These are phyloP conservation scores for Russula virescens DNA, from an alignment of 768 basidiomycete species.

Conservation along the genomic window DNA sequence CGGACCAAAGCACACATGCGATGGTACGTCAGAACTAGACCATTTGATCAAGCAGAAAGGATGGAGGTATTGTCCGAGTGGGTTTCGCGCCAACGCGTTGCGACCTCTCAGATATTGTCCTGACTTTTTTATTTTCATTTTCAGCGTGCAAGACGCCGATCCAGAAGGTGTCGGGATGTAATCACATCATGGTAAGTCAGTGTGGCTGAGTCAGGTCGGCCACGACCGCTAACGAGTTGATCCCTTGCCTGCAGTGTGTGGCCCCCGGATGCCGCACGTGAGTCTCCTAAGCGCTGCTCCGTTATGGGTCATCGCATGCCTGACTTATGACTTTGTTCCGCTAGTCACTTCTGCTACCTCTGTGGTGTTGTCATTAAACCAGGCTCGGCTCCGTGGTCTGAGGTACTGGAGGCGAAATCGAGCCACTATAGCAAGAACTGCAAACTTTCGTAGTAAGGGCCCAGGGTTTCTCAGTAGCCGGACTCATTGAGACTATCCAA, in stretches of 20 bases:
- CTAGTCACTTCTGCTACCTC: slow-evolving; percentile 47
- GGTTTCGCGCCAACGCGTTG: neutral
- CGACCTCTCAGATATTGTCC: neutral
- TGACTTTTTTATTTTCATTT: neutral
- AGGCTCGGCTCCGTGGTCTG: no score
- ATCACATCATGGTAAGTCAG: slow-evolving; percentile 51
- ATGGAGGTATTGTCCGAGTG: slow-evolving; percentile 34
- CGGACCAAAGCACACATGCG: slow-evolving; percentile 30
- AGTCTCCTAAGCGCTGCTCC: neutral
- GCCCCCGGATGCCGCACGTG: slow-evolving; percentile 50
- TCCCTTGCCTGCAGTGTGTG: slow-evolving; percentile 37
- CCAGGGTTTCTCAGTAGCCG: no score
- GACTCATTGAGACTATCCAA: no score
- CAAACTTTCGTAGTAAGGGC: no score
- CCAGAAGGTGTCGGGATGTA: slow-evolving; percentile 49
- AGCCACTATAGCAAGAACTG: no score
- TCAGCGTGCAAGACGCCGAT: slow-evolving; percentile 45
- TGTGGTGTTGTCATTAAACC: slow-evolving; percentile 48
- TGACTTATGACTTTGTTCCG: neutral
- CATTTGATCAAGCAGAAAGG: slow-evolving; percentile 30
- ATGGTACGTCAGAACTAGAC: slow-evolving; percentile 33
- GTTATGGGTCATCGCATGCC: neutral
- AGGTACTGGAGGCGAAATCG: no score
- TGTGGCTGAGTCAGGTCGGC: neutral
- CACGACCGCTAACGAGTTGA: neutral